These are phyloP conservation scores for Phenoliferia sp. DNA, from an alignment of 1,284 basidiomycete species.

Conservation along the genomic window DNA sequence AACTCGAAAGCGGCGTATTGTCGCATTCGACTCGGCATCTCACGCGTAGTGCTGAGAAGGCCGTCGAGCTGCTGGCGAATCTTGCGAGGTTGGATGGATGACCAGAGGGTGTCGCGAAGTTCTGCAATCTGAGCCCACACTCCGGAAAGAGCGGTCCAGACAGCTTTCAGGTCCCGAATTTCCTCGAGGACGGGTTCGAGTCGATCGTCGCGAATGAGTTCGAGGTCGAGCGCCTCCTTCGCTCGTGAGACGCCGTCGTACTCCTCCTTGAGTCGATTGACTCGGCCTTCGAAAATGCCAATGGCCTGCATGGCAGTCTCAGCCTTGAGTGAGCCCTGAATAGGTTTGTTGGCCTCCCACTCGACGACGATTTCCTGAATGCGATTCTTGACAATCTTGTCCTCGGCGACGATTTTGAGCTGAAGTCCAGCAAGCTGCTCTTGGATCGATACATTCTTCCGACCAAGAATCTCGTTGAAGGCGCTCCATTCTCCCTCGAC, in stretches of 20 bases:
- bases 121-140: slow-evolving; percentile 93
- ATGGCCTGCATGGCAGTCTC: slow-evolving; percentile 94
- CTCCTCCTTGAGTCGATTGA: slow-evolving; percentile 84
- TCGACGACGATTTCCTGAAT: slow-evolving; percentile 83
- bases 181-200: slow-evolving; percentile 93
- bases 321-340: slow-evolving; percentile 91
- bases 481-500: slow-evolving; percentile 96
- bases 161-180: slow-evolving; percentile 89
- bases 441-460: slow-evolving; percentile 97
- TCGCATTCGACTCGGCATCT: slow-evolving; percentile 98
- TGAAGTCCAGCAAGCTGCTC: slow-evolving; percentile 94
- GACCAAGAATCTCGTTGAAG: slow-evolving; percentile 93
- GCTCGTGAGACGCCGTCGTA: slow-evolving; percentile 90
- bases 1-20: slow-evolving; percentile 99
- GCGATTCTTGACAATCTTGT: slow-evolving; percentile 93
- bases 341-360: slow-evolving; percentile 93
- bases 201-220: slow-evolving; percentile 81
- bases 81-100: slow-evolving; percentile 84
- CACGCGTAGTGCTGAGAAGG: slow-evolving; percentile 82
- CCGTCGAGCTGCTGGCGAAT: slow-evolving; percentile 88
- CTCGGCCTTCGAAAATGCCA: slow-evolving; percentile 84
- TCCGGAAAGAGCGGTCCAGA: slow-evolving; percentile 97
- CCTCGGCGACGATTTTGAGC: slow-evolving; percentile 98
- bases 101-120: slow-evolving; percentile 83
- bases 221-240: slow-evolving; percentile 93